Evolutionary conservation across 768 basidiomycete genomes (phyloP).

Genomic region (Sarcodon sp.): DNA sequence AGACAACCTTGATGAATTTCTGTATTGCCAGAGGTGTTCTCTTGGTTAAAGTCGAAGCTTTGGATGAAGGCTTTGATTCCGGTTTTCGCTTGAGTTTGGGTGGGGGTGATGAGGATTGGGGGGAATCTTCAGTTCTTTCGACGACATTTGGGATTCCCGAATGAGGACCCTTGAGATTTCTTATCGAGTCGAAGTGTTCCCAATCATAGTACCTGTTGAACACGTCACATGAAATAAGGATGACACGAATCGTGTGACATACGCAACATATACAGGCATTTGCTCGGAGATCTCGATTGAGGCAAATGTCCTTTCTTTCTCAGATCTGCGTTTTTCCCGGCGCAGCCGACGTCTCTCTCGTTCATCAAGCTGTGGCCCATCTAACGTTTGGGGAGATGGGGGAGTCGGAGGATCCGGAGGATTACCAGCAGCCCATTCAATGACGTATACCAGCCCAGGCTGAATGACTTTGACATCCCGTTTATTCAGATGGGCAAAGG

Average conservation of each 20-base stretch:
- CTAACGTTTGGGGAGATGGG: constrained; percentile 3
- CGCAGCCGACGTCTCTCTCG: constrained; percentile 31
- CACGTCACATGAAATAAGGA: not conserved
- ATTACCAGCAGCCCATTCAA: constrained; percentile 60
- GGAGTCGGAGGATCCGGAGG: constrained; percentile 14
- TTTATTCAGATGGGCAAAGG: constrained; percentile 71
- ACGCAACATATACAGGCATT: constrained; percentile 75
- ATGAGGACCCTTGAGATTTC: constrained; percentile 78
- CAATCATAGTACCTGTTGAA: constrained; percentile 70
- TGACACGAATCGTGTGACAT: constrained; percentile 19
- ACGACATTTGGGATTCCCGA: constrained; percentile 53
- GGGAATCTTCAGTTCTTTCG: constrained; percentile 28
- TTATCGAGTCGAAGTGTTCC: constrained; percentile 93
- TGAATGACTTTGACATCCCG: constrained; percentile 87
- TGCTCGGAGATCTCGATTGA: constrained; percentile 11
- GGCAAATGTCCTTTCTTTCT: constrained; percentile 8
- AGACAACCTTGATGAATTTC: not conserved
- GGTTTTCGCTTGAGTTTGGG: constrained; percentile 16
- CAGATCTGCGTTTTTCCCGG: constrained; percentile 23
- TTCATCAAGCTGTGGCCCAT: constrained; percentile 18
- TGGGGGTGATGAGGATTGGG: constrained; percentile 17
- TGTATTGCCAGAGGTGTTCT: constrained; percentile 1
- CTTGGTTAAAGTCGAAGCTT: constrained; percentile 7
- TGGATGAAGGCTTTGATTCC: constrained; percentile 12
- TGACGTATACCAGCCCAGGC: constrained; percentile 83